Evolutionary conservation across 306 rosid species (phyloP).

Genomic region (Dalbergia cultrata): DNA sequence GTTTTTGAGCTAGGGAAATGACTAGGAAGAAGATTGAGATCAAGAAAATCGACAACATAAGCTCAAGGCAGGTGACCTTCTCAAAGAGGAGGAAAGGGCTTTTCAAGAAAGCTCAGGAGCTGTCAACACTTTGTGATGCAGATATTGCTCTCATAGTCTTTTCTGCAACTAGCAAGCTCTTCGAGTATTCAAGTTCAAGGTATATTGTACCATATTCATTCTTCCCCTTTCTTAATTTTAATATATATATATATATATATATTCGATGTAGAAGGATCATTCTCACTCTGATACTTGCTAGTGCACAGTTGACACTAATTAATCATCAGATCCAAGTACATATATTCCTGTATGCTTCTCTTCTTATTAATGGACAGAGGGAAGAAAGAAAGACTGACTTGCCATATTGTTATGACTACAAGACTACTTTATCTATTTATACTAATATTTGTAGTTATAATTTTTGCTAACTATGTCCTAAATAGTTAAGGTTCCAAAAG

Average conservation of each 20-base stretch:
- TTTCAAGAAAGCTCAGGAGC: conserved; percentile 65
- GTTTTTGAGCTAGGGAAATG: conserved; percentile 45
- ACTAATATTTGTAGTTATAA: no score
- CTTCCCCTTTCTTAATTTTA: neutral
- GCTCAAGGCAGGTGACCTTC: conserved; percentile 67
- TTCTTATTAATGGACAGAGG: neutral
- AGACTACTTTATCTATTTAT: no score
- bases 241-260: no score
- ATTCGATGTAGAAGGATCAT: no score
- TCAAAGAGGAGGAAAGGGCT: conserved; percentile 69
- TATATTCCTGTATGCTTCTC: neutral
- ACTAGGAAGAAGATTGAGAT: conserved; percentile 63
- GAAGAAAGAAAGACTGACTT: neutral
- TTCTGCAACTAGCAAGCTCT: conserved; percentile 62
- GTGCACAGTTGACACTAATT: neutral
- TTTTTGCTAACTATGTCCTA: no score
- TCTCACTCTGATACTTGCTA: no score
- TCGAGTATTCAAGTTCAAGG: conserved; percentile 63
- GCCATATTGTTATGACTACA: neutral
- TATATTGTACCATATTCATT: neutral
- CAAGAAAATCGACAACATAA: conserved; percentile 60
- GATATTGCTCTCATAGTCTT: conserved; percentile 63
- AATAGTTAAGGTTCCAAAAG: no score
- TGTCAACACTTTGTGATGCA: conserved; percentile 68
- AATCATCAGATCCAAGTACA: neutral